Base-by-base conservation (phyloP, 345 rosid genomes). In the Acer saccharum region DNA sequence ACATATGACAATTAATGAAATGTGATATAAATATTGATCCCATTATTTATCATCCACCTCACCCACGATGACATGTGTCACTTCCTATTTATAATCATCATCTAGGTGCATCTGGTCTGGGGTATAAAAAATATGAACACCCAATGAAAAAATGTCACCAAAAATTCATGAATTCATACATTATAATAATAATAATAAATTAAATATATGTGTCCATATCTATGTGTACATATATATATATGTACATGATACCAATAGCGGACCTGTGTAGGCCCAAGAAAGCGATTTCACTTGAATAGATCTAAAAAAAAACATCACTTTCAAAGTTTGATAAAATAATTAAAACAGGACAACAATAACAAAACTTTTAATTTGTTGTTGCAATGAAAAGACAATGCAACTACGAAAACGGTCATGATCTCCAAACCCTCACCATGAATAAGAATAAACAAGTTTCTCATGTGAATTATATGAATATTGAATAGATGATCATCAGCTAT, bases 381-480 rank as follows among this genome's bases (percentile, higher is more conserved):
- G 69, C 79, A 58, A 65, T 50, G 86, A 85, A 77, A 81, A 73
- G 88, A 87, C 91, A 74, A 81, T 46, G 75, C 88, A 90, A 85
- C 89, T 68, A 84, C 86, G 88, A 66, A 83, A 84, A 85, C 86
- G 81, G 82, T 86, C 83, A 25, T 77, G 67, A 29, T 69, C 57
- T 62, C 67, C 27, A 44, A 58, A 50, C 64, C 73, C 67, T 65
- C 68, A 66, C 68, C 69, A 73, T 8, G 18, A 63, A 68, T 68
- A 70, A 29, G 12, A 16, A 72, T 71, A 57, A 69, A 78, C 68
- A 14, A 55, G 57, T 12, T 46, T 32, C 54, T 35, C 58, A 60
- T 23, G 14, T 7, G 29, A 39, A 2, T 10, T 21, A 20, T 17
- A 60, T 5, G 23, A 25, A 17, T 13, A 43, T 43, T 7, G 29